phyloP scores from a whole-genome alignment of 176 grass and related monocot genomes.

The Bolboschoenus planiculmis region DNA sequence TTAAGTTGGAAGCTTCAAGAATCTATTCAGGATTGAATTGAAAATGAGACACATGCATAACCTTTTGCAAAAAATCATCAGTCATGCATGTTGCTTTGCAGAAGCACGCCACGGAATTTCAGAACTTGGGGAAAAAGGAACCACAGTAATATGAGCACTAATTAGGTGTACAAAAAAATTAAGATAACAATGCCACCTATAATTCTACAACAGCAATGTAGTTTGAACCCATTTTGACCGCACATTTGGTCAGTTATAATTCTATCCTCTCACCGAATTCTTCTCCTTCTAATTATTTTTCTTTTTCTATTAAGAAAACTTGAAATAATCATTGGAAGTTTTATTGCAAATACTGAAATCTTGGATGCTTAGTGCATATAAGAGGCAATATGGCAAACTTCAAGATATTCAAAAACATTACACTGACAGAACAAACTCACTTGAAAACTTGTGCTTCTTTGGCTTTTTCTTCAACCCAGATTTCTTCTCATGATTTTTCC shows the following conservation, averaged over 20 bases:
- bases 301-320: neutral
- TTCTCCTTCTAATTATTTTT: neutral
- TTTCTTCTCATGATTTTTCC: constrained; percentile 53
- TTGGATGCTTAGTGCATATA: neutral
- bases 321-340: neutral
- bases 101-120: neutral
- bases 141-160: neutral
- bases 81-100: neutral
- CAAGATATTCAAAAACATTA: neutral
- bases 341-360: neutral
- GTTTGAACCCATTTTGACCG: neutral
- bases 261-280: neutral
- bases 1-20: neutral
- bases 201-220: neutral
- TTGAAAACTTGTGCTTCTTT: constrained; percentile 56
- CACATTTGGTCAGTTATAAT: neutral
- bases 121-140: neutral
- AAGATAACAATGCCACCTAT: neutral
- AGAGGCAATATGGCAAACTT: neutral
- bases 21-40: neutral
- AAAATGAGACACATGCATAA: neutral
- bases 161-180: neutral
- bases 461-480: constrained; percentile 63
- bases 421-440: constrained; percentile 36
- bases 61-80: neutral